Base-by-base conservation (phyloP, 106 monocot genomes). In the Acorus gramineus region DNA sequence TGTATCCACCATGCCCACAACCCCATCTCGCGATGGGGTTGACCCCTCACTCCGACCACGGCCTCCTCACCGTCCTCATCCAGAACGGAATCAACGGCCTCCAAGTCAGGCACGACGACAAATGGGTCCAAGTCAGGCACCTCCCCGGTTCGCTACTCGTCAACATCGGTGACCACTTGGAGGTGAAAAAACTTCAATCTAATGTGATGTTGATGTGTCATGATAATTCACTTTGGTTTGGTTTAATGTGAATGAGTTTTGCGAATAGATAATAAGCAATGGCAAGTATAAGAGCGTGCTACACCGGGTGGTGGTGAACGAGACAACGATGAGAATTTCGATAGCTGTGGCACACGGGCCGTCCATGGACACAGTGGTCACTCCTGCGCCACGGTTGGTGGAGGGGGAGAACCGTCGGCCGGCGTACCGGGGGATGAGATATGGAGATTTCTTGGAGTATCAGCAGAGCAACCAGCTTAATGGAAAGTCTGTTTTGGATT, bases 141-240 rank as follows among this genome's bases (percentile, higher is more conserved):
- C 53, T 53, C 14, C 84, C 85, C 7, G 62, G 72, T 62, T 81
- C 82, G 12, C 74, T 77, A 50, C 64, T 89, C 58, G 68, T 89
- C 79, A 89, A 85, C 66, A 61, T 65, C 5, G 90, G 86, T 4
- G 90, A 90, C 45, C 86, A 86, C 4, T 62, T 81, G 76, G 90
- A 90, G 86, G 90, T 86, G 78, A 14, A 7, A 14, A 4, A 48
- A 7, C 9, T 42, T 59, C 7, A n/a, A 2, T 50, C 6, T 48
- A 6, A 7, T 53, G 47, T 55, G 3, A 42, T 58, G 53, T 45
- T 11, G 11, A 11, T 59, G 58, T 28, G 28, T 28, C 28, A 28
- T 28, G 28, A 28, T 1, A 28, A 28, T 28, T 28, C 28, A 28
- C 28, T 28, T 28, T 28, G 28, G 28, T 28, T 28, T 28, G 28